Conservation (phyloP, 495 filamentous ascomycete genomes). For the Tuber indicum region DNA sequence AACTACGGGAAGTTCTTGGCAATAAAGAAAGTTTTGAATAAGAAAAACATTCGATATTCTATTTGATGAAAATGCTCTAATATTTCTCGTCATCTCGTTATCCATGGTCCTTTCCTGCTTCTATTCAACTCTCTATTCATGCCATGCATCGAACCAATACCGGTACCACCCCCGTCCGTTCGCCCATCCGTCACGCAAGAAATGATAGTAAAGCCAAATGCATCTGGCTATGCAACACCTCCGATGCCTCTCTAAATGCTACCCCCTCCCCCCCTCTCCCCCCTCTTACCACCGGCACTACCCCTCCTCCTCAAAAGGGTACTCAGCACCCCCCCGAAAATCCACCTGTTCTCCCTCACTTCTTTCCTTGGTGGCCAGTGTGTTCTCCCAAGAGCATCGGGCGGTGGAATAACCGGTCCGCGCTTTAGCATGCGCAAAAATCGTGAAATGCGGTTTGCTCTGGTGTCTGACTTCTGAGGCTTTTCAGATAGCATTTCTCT, state of each 20-base stretch:
- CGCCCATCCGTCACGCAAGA: not conserved
- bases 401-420: not conserved
- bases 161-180: not conserved
- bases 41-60: not conserved
- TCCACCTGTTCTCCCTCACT: not conserved
- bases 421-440: not conserved
- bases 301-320: not conserved
- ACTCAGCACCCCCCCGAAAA: not conserved
- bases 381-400: not conserved
- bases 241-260: not conserved
- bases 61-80: not conserved
- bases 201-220: not conserved
- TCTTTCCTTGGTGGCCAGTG: not conserved
- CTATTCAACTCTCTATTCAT: not conserved
- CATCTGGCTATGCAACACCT: not conserved
- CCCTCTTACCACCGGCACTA: not conserved
- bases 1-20: not conserved
- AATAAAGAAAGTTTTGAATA: not conserved
- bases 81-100: not conserved
- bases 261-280: not conserved
- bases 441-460: not conserved
- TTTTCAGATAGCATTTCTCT: not conserved
- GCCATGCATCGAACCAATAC: not conserved
- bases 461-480: not conserved
- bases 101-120: not conserved